A percentile compares a stretch with the other conserved stretches of the same genome.
Evolutionary conservation across 257 asterid species (phyloP).

Genomic region (Penstemon barbatus): DNA sequence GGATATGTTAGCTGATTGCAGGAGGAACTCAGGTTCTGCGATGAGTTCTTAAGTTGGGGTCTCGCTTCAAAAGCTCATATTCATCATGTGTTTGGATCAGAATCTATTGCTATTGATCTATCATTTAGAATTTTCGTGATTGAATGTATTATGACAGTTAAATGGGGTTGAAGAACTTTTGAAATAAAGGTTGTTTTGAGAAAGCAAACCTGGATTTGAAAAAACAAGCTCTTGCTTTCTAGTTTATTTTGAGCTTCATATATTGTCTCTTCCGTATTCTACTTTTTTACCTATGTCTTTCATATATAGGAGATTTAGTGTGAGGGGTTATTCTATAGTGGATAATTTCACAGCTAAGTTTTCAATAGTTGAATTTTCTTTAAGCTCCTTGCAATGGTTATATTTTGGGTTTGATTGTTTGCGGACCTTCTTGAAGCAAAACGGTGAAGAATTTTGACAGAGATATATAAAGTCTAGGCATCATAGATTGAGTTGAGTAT

Average conservation of each 20-base stretch:
- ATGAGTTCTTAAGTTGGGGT: constrained; percentile 27
- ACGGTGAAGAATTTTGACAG: too few relatives aligned
- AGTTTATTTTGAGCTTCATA: neutral
- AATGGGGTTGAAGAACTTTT: neutral
- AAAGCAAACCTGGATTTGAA: neutral
- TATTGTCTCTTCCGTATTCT: neutral
- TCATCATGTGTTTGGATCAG: constrained; percentile 2
- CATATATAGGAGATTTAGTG: neutral
- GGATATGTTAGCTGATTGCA: constrained; percentile 56
- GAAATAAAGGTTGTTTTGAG: constrained; percentile 10
- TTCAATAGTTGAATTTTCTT: too few relatives aligned
- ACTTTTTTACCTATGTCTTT: neutral
- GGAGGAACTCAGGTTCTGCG: constrained; percentile 48
- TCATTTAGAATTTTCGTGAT: neutral
- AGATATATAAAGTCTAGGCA: too few relatives aligned
- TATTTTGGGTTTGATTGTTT: too few relatives aligned
- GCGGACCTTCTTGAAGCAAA: too few relatives aligned
- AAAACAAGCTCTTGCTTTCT: neutral
- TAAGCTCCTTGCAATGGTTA: too few relatives aligned
- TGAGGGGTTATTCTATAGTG: neutral
- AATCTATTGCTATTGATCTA: neutral
- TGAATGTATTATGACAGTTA: constrained; percentile 8
- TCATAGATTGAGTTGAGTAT: too few relatives aligned
- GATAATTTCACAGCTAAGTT: neutral
- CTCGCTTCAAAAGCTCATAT: neutral